Conservation (phyloP, 1,284 basidiomycete species). For the Heimioporus retisporus region DNA sequence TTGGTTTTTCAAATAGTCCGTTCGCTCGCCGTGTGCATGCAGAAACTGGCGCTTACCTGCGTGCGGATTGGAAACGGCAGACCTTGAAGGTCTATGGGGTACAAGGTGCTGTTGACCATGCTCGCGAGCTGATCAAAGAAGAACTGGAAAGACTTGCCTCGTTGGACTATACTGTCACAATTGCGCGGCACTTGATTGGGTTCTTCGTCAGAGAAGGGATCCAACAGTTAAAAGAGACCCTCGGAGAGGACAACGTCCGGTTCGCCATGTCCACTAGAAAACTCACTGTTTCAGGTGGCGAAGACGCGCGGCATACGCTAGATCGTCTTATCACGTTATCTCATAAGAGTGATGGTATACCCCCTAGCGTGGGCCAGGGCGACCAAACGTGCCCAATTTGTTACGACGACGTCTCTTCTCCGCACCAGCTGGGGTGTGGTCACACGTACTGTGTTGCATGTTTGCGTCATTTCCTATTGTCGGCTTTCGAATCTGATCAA, state of each 20-base stretch:
- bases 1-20: constrained; percentile 39
- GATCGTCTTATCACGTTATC: constrained; percentile 55
- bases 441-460: constrained; percentile 66
- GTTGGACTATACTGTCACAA: constrained; percentile 49
- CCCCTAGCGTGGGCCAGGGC: constrained; percentile 20
- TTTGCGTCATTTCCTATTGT: constrained; percentile 59
- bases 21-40: constrained; percentile 49
- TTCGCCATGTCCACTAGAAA: constrained; percentile 48
- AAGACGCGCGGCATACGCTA: constrained; percentile 57
- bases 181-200: constrained; percentile 50
- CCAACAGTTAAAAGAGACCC: constrained; percentile 54
- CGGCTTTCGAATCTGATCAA: constrained; percentile 52
- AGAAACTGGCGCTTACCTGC: constrained; percentile 53
- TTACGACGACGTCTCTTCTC: constrained; percentile 54
- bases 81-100: constrained; percentile 56
- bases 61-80: constrained; percentile 53
- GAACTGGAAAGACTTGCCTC: constrained; percentile 56
- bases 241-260: constrained; percentile 62
- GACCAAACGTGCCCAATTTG: constrained; percentile 61
- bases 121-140: constrained; percentile 50
- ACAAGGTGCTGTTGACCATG: constrained; percentile 45
- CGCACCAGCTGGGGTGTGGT: constrained; percentile 58
- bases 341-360: constrained; percentile 26
- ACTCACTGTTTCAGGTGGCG: constrained; percentile 59
- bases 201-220: constrained; percentile 62